Evolutionary conservation across 1,284 basidiomycete species (phyloP), one percentile per base, ranked within the genome.

Genomic region (Ganoderma sinense): DNA sequence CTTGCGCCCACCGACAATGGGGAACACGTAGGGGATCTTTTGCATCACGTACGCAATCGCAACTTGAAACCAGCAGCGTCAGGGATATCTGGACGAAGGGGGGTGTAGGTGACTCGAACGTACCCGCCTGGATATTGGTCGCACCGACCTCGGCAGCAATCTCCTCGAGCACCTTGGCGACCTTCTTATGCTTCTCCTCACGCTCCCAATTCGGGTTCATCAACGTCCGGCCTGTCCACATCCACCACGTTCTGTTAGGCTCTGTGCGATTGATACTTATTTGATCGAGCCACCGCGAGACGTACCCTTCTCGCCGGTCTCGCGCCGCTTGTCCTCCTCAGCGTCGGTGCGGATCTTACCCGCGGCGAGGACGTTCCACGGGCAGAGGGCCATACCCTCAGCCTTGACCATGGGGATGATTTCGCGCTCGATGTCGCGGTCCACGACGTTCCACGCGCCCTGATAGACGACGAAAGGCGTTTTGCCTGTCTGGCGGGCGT

Each of bases 381-480:
- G 74, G 1, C 75, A 75, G 51, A 79, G 66, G 0, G 75, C 78
- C 65, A 62, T 67, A 68, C 74, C 75, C 61, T 76, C 75, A 11
- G 62, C 45, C 29, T 62, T 67, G 53, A 51, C 69, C 88, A 90
- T 89, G 7, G 88, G 88, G 62, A 91, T 83, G 71, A 91, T 86
- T n/a, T 90, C 88, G 16, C 87, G 82, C 79, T 90, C 89, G 66
- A 89, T 80, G 69, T 86, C 86, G 60, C 88, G 82, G 48, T 81
- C 73, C 67, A 84, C 77, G 62, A 89, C 80, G 73, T 82, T 87
- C 85, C 86, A 91, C 14, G 75, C 73, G 33, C 88, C 89, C 77
- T 90, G 88, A 75, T 88, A 91, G 67, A 90, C 80, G 56, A 85
- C 82, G 71, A 91, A 90, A 8, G 84, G 87, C 0, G 86, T 83